A percentile compares a stretch with the other conserved stretches of the same genome.
Conservation (phyloP, 306 rosid species). For the Psophocarpus tetragonolobus region DNA sequence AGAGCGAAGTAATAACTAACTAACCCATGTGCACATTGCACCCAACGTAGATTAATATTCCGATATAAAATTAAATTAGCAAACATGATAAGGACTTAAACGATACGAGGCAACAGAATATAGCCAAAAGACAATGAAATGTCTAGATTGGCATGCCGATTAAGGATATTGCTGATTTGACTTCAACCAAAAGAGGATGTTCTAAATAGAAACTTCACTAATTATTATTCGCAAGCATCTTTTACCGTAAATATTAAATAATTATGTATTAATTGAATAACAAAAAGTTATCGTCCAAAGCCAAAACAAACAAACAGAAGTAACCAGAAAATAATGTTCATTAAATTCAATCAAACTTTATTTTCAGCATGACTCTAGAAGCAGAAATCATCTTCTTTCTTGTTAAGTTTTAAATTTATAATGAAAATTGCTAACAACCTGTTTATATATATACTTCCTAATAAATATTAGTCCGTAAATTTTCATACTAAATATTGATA, state of each 20-base stretch:
- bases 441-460: too few relatives aligned
- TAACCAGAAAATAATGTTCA: not conserved
- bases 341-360: not conserved
- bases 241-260: conserved; percentile 1
- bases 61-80: not conserved
- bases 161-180: too few relatives aligned
- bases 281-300: not conserved
- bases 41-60: not conserved
- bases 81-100: not conserved
- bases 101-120: not conserved
- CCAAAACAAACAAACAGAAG: not conserved
- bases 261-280: not conserved
- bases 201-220: not conserved
- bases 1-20: not conserved
- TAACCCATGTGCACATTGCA: conserved; percentile 14
- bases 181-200: not conserved
- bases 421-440: too few relatives aligned
- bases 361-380: not conserved
- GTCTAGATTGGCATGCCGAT: not conserved
- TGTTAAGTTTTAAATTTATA: not conserved
- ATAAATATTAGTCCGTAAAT: too few relatives aligned
- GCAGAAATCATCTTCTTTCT: not conserved
- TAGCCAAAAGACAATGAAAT: not conserved
- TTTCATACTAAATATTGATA: too few relatives aligned
- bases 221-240: not conserved